Evolutionary conservation across 164 flowering plant genomes (phyloP).

Genomic region (Taxillus chinensis): DNA sequence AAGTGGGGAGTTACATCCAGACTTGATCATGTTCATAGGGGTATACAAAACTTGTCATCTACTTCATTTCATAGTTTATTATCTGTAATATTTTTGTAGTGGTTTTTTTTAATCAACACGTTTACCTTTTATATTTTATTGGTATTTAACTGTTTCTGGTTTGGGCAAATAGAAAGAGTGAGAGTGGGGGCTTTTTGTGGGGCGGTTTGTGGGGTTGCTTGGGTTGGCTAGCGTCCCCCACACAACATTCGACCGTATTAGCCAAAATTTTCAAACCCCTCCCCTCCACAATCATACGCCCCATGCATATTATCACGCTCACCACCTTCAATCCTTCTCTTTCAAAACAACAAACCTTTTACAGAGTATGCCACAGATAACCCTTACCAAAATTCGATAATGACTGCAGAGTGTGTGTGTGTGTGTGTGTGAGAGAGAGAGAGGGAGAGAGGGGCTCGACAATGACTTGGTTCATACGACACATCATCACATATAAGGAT

Average conservation of each 20-base stretch:
- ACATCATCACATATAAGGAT: background rate
- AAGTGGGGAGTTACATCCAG: too few species aligned
- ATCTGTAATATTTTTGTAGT: too few species aligned
- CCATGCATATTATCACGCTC: background rate
- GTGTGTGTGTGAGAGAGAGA: background rate
- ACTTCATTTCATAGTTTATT: too few species aligned
- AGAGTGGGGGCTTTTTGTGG: background rate
- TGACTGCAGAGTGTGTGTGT: background rate
- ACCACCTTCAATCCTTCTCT: background rate
- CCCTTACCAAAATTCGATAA: background rate
- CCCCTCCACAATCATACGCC: background rate
- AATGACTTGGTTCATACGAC: background rate
- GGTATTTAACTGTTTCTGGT: background rate
- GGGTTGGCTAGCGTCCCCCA: background rate
- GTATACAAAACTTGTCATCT: too few species aligned
- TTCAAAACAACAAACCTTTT: background rate
- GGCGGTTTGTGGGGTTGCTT: constrained; percentile 1
- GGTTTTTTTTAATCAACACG: background rate
- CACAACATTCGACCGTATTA: background rate
- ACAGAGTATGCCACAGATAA: background rate
- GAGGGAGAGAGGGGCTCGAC: background rate
- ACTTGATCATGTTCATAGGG: too few species aligned
- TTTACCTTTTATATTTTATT: background rate
- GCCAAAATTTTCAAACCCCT: background rate
- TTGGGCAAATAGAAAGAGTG: background rate